Evolutionary conservation across 1,284 basidiomycete genomes (phyloP), one percentile per base, ranked within the genome.

Genomic region (Leucoagaricus sp.): DNA sequence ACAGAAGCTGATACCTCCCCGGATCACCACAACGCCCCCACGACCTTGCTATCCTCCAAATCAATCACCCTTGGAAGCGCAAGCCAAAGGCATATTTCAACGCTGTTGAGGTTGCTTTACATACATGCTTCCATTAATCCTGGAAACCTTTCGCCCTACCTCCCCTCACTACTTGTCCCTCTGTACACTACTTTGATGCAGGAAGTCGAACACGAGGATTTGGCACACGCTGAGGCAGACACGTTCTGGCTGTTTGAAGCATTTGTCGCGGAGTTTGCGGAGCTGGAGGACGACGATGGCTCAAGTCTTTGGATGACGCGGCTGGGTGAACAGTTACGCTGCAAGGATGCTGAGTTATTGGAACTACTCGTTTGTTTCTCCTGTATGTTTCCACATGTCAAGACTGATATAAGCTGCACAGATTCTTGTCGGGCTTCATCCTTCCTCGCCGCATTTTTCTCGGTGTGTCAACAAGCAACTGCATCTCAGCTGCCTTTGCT

Each of bases 201-300:
- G 64, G 89, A 91, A 64, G 75, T 83, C 0, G 81, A 89, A 17
- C 69, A 78, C 0, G 76, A 82, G 55, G 86, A 89, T 48, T 64
- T 80, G 6, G 77, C 80, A 1, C 89, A 92, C 67, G 79, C 80
- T 6, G 90, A 92, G 67, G 89, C 90, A 1, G 90, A 92, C 63
- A 80, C 85, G 0, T 92, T 92, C 69, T 92, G 89, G 90, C 64
- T 90, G 12, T 88, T 92, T 58, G 87, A 91, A 65, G 80, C 85
- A 0, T 75, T 92, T 64, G 72, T 91, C 1, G 82, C 83, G 21
- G 90, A 92, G 64, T 82, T 91, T 53, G 75, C 82, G 1, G 89
- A 90, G 57, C 67, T 92, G 28, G 83, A 85, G 62, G 86, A 89
- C 57, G 82, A 85, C 52, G 84, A 85, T 44, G 80, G 80, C 12